Percentiles rank a stretch among this genome's conserved stretches.
Evolutionary conservation across 371 early-diverging fungal genomes (phyloP).

Genomic region (Mortierella sp.): DNA sequence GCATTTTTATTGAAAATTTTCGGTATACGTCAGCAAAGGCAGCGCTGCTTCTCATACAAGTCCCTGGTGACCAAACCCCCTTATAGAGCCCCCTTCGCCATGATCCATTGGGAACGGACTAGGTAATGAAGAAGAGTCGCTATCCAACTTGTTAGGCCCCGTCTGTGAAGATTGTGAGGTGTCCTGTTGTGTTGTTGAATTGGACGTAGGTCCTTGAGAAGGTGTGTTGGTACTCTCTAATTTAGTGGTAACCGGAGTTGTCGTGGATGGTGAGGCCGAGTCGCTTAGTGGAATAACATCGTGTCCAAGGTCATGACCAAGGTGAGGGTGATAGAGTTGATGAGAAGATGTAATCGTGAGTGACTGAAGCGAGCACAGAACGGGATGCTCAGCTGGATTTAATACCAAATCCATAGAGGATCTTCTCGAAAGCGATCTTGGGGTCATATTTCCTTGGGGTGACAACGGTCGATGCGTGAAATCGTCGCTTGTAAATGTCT

Average conservation of each 20-base stretch:
- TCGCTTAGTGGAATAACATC: constrained; percentile 28
- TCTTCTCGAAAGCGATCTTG: constrained; percentile 21
- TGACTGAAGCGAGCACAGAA: constrained; percentile 42
- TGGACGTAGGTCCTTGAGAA: neutral
- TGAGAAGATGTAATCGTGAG: constrained; percentile 37
- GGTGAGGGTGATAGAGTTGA: constrained; percentile 36
- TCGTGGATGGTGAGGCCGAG: neutral
- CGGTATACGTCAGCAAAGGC: no score
- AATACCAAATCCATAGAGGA: constrained; percentile 18
- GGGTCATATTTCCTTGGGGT: neutral
- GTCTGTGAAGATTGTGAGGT: no score
- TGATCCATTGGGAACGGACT: constrained; percentile 43
- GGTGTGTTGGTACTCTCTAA: neutral
- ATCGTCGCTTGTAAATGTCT: constrained; percentile 21
- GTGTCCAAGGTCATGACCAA: constrained; percentile 43
- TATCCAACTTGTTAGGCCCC: neutral
- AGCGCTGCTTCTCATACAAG: no score
- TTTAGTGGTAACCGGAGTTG: neutral
- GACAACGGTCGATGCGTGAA: constrained; percentile 8
- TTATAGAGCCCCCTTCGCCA: constrained; percentile 32
- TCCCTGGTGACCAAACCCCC: constrained; percentile 31
- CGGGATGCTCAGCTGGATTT: constrained; percentile 40
- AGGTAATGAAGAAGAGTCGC: neutral
- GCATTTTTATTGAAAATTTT: no score
- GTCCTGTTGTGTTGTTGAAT: neutral